Conservation (phyloP, 1,284 basidiomycete genomes). For the Rhodofomes roseus region DNA sequence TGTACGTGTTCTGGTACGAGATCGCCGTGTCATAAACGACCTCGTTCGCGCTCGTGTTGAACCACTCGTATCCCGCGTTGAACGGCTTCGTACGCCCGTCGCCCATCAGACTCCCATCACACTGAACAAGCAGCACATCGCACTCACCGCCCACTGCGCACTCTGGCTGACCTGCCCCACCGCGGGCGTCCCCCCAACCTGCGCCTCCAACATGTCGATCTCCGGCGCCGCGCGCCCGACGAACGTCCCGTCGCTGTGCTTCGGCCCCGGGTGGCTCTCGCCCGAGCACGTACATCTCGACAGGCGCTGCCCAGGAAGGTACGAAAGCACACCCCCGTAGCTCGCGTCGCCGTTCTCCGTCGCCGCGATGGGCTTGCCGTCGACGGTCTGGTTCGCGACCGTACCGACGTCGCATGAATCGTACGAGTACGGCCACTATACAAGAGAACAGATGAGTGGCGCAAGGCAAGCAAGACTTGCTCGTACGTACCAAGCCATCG, state of each 20-base stretch:
- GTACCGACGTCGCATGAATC: constrained; percentile 72
- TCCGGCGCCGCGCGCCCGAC: constrained; percentile 75
- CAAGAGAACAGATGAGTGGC: constrained; percentile 36
- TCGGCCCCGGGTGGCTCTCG: constrained; percentile 74
- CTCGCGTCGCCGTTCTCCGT: constrained; percentile 40
- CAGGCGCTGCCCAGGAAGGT: constrained; percentile 78
- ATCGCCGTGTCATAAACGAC: constrained; percentile 45
- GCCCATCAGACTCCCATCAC: background rate
- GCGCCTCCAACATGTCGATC: constrained; percentile 77
- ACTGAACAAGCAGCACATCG: background rate
- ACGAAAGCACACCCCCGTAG: constrained; percentile 46
- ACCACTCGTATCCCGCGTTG: constrained; percentile 52
- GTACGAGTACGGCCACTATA: constrained; percentile 75
- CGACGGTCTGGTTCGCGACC: constrained; percentile 46
- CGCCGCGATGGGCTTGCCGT: constrained; percentile 34
- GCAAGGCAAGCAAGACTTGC: background rate
- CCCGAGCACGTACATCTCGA: constrained; percentile 69
- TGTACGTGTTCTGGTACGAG: constrained; percentile 45
- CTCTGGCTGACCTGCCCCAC: constrained; percentile 57
- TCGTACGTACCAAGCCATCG: constrained; percentile 50
- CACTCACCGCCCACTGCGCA: constrained; percentile 58
- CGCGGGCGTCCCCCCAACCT: constrained; percentile 42
- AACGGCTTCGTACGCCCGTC: constrained; percentile 43
- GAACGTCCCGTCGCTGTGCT: constrained; percentile 46
- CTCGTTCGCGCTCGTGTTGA: constrained; percentile 44